phyloP scores from a whole-genome alignment of 2,329 filamentous ascomycete species.

The Sclerotinia nivalis region DNA sequence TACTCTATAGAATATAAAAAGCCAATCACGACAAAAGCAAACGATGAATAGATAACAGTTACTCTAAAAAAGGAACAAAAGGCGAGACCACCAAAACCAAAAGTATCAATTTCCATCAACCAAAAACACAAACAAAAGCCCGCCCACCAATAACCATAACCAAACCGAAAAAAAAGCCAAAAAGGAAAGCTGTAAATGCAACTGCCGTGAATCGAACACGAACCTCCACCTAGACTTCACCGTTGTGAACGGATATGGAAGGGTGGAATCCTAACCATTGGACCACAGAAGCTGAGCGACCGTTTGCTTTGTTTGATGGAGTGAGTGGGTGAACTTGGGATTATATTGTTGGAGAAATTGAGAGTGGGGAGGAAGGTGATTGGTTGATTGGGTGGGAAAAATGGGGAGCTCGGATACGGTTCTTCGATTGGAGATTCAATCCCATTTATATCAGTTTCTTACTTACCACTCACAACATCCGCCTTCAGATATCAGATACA shows the following conservation, averaged over 20 bases:
- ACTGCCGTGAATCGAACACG: conserved; percentile 19
- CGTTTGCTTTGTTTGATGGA: not conserved
- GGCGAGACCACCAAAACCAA: not conserved
- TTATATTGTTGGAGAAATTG: not conserved
- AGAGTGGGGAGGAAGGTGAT: too few species aligned
- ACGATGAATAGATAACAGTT: not conserved
- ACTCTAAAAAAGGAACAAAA: not conserved
- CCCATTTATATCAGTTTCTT: too few species aligned
- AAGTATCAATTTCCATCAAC: not conserved
- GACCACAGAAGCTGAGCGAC: conserved; percentile 2
- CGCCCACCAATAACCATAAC: too few species aligned
- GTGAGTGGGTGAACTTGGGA: fast-evolving
- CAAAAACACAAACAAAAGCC: not conserved
- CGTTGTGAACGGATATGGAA: not conserved
- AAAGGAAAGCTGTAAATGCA: not conserved
- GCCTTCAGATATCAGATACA: too few species aligned
- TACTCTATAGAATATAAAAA: not conserved
- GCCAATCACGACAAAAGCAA: not conserved
- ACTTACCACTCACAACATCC: too few species aligned
- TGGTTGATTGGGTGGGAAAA: too few species aligned
- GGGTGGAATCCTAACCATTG: conserved; percentile 24
- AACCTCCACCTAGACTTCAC: conserved; percentile 13
- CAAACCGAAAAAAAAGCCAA: not conserved
- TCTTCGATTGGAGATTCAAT: too few species aligned
- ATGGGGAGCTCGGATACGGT: too few species aligned